A percentile compares a stretch with the other conserved stretches of the same genome.
phyloP scores from a whole-genome alignment of 2,329 filamentous ascomycete genomes.

The Colletotrichum horii region DNA sequence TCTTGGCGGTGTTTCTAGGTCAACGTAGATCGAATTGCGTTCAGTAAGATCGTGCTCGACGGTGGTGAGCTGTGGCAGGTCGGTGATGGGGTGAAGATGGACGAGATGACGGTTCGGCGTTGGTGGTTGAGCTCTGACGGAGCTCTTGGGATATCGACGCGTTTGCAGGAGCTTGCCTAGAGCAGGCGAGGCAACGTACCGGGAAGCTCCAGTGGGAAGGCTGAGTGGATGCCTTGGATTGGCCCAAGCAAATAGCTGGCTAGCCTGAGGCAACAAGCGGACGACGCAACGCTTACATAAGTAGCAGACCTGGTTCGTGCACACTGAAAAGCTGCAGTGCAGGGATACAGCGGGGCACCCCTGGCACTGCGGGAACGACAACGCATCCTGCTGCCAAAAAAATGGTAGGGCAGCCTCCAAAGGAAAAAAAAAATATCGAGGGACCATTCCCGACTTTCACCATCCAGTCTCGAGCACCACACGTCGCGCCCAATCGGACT shows the following conservation, averaged over 20 bases:
- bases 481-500: constrained; percentile 19
- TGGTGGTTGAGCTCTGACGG: constrained; percentile 22
- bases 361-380: constrained; percentile 20
- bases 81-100: constrained; percentile 28
- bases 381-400: constrained; percentile 20
- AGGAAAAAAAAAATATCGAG: constrained; percentile 14
- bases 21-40: neutral
- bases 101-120: constrained; percentile 11
- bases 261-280: constrained; percentile 34
- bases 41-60: constrained; percentile 26
- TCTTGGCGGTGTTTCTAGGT: constrained; percentile 39
- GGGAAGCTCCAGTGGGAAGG: constrained; percentile 35
- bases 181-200: constrained; percentile 29
- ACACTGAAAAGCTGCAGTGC: neutral
- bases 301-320: neutral
- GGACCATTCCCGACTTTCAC: constrained; percentile 3
- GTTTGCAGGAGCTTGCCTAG: constrained; percentile 55
- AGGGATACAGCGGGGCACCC: constrained; percentile 13
- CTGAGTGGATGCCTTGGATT: constrained; percentile 35
- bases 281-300: constrained; percentile 8
- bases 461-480: constrained; percentile 18
- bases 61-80: neutral
- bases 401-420: constrained; percentile 10
- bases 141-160: constrained; percentile 35
- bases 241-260: constrained; percentile 18